phyloP scores from a whole-genome alignment of 176 grass and related monocot genomes.

The bread wheat (Triticum aestivum) region DNA sequence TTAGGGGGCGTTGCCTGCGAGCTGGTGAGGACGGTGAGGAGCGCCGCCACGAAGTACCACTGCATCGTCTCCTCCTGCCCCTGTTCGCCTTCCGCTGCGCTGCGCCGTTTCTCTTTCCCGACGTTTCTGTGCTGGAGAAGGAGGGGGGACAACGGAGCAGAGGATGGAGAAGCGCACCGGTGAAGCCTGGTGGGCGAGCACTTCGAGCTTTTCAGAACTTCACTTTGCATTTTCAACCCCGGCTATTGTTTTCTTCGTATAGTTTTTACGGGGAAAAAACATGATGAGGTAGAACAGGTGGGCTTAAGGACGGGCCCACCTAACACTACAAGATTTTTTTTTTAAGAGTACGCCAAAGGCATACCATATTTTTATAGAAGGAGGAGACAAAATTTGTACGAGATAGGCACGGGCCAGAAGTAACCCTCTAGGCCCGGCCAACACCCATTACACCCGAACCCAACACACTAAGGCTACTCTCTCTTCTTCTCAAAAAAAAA shows the following conservation, averaged over 20 bases:
- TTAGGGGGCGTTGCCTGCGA: constrained; percentile 58
- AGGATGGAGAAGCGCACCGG: not conserved
- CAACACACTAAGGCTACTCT: too few relatives aligned
- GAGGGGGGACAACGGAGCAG: not conserved
- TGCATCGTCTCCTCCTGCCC: constrained; percentile 46
- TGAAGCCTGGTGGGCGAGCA: not conserved
- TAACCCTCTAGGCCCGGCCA: too few relatives aligned
- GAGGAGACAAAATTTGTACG: too few relatives aligned
- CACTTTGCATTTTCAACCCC: not conserved
- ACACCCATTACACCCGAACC: too few relatives aligned
- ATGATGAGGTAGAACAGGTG: too few relatives aligned
- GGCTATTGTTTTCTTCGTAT: not conserved
- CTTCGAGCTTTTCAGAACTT: not conserved
- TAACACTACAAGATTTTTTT: too few relatives aligned
- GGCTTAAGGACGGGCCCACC: too few relatives aligned
- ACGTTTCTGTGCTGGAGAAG: not conserved
- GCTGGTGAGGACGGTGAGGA: constrained; percentile 94
- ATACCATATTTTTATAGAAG: too few relatives aligned
- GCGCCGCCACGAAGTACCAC: constrained; percentile 76
- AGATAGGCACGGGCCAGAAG: too few relatives aligned
- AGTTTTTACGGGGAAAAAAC: not conserved
- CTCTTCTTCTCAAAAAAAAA: too few relatives aligned
- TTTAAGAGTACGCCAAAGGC: too few relatives aligned
- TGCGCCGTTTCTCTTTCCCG: not conserved
- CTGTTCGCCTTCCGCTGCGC: not conserved